These are phyloP conservation scores for Trametes polyzona DNA, from an alignment of 1,284 basidiomycete species.

Conservation along the genomic window DNA sequence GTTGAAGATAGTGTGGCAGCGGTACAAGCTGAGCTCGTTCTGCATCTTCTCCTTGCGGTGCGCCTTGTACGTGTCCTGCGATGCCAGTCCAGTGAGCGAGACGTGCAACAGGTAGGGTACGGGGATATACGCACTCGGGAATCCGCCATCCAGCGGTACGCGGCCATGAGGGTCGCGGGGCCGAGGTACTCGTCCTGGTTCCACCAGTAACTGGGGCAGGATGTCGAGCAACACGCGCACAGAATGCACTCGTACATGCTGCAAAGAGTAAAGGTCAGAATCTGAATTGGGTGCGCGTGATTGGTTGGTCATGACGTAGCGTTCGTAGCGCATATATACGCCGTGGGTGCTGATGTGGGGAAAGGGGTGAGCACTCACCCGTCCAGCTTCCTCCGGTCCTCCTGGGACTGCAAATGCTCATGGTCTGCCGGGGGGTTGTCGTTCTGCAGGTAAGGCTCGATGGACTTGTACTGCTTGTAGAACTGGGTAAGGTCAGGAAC, in stretches of 20 bases:
- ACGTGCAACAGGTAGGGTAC: not conserved
- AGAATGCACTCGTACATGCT: constrained; percentile 92
- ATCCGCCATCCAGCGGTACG: constrained; percentile 98
- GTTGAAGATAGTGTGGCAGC: constrained; percentile 97
- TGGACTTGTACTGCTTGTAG: constrained; percentile 99
- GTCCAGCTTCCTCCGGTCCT: constrained; percentile 95
- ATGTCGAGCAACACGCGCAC: constrained; percentile 95
- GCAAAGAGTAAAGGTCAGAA: constrained; percentile 26
- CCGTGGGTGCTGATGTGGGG: not conserved
- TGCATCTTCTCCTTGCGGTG: constrained; percentile 92
- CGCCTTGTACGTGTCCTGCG: constrained; percentile 77
- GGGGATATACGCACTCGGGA: constrained; percentile 66
- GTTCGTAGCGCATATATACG: constrained; percentile 10
- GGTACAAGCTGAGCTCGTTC: constrained; percentile 93
- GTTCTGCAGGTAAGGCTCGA: constrained; percentile 94
- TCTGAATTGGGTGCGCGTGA: not conserved
- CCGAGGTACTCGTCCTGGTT: constrained; percentile 99
- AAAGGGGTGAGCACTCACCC: constrained; percentile 47
- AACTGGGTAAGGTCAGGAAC: constrained; percentile 90
- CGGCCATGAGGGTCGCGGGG: constrained; percentile 95
- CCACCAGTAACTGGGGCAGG: constrained; percentile 98
- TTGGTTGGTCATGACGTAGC: constrained; percentile 9
- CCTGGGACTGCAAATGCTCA: constrained; percentile 88
- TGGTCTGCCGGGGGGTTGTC: constrained; percentile 83
- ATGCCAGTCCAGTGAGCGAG: not conserved